Base-by-base conservation (phyloP, 2,329 filamentous ascomycete species). In the Aureobasidium uvarum region DNA sequence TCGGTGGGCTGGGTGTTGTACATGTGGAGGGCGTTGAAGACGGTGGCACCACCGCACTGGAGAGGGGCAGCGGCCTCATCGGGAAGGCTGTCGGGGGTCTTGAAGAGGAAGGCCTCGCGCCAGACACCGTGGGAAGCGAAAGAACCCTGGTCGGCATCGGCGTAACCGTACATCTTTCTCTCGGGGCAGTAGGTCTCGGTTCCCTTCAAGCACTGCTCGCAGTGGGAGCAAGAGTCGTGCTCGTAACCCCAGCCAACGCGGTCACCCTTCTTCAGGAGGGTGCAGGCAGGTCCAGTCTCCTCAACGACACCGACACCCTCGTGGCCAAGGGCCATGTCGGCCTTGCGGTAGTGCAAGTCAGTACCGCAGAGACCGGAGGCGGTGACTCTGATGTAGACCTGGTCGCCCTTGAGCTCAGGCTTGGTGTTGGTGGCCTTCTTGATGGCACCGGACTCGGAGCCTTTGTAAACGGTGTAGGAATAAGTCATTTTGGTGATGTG, bases 301-400 rank as follows among this genome's bases (percentile, higher is more conserved):
- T 82, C 78, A 60, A 86, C 77, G 8, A 83, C 70, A 56, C 84
- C 84, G 38, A 81, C 79, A 65, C 83, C 84, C 70, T 85, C 83
- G 73, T 85, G 83, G 52, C 83, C 83, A 33, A 85, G 77, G 3
- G 66, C 80, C 74, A 81, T 81, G 69, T 80, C 79, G 41, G 70
- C 70, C 5, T 71, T 68, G 63, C 74, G 74, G 74, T 78, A 80
- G 74, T 81, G 79, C 66, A 78, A 74, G 70, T 80, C 72, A 60
- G 88, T 90, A 58, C 85, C 86, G 74, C 88, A 90, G 60, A 90
- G 78, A 36, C 88, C 88, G 2, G 86, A 88, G 66, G 86, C 85
- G 18, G 86, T 89, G 67, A 90, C 79, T 64, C 81, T 82, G 72
- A 90, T 73, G 33, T 87, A 80, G 60, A 89, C 86, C 66, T 88